Evolutionary conservation across 305 asterid genomes (phyloP).

Genomic region (Striga hermonthica): DNA sequence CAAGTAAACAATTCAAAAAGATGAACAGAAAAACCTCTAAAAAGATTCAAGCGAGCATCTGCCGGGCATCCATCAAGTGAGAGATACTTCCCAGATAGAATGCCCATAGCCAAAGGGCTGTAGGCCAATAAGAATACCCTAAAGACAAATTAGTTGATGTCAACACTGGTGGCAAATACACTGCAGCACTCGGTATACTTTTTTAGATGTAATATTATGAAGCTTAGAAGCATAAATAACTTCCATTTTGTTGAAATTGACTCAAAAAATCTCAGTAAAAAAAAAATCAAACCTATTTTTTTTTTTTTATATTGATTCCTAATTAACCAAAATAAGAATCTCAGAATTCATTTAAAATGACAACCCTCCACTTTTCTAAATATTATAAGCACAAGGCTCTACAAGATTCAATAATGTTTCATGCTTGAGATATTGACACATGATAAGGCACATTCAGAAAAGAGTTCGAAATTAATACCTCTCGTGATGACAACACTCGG

Average conservation of each 20-base stretch:
- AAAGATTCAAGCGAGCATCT: slow-evolving; percentile 60
- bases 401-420: slow-evolving; percentile 8
- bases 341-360: neutral
- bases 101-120: slow-evolving; percentile 95
- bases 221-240: neutral
- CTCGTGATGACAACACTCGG: slow-evolving; percentile 93
- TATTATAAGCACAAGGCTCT: neutral
- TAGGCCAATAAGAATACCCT: slow-evolving; percentile 79
- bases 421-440: slow-evolving; percentile 8
- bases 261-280: neutral
- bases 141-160: slow-evolving; percentile 23
- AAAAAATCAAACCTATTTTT: neutral
- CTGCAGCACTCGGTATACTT: neutral
- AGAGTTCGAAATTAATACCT: slow-evolving; percentile 44
- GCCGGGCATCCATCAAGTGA: slow-evolving; percentile 55
- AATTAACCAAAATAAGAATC: too few relatives aligned
- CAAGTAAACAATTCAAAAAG: slow-evolving; percentile 14
- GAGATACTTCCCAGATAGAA: slow-evolving; percentile 83
- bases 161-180: slow-evolving; percentile 8
- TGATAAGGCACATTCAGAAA: slow-evolving; percentile 7
- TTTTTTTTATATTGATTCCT: neutral
- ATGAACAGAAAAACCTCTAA: slow-evolving; percentile 52
- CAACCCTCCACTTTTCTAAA: neutral
- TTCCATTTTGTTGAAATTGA: neutral
- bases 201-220: neutral